Percentiles rank a stretch among this genome's conserved stretches.
Evolutionary conservation across 1,284 basidiomycete species (phyloP).

Genomic region (Sanghuangporus weigelae): DNA sequence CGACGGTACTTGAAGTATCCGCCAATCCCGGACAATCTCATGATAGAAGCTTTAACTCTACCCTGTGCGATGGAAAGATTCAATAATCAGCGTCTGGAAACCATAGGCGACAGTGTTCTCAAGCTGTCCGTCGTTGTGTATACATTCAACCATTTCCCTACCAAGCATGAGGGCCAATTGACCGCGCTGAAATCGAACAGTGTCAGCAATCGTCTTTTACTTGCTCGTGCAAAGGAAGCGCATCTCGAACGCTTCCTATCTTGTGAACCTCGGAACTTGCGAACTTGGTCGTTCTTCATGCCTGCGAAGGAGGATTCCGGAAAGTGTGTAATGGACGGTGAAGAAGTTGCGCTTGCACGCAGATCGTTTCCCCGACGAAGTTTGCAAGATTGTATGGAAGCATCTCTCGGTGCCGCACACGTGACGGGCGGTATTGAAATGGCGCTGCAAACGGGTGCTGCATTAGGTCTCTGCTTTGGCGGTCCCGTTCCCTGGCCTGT

Average conservation of each 20-base stretch:
- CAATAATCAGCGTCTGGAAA: slow-evolving; percentile 81
- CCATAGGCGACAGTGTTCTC: slow-evolving; percentile 77
- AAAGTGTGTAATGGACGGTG: slow-evolving; percentile 24
- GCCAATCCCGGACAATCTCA: slow-evolving; percentile 46
- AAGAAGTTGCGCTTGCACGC: slow-evolving; percentile 27
- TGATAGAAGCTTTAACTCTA: slow-evolving; percentile 70
- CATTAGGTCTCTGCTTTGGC: slow-evolving; percentile 67
- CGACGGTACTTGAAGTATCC: slow-evolving; percentile 53
- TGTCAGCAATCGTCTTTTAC: slow-evolving; percentile 65
- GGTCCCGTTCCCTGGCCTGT: slow-evolving; percentile 56
- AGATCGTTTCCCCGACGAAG: slow-evolving; percentile 54
- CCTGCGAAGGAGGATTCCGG: slow-evolving; percentile 30
- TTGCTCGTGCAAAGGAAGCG: slow-evolving; percentile 58
- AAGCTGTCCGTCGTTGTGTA: slow-evolving; percentile 73
- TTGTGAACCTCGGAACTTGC: slow-evolving; percentile 49
- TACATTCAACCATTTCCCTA: slow-evolving; percentile 67
- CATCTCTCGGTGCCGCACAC: slow-evolving; percentile 70
- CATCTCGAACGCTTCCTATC: slow-evolving; percentile 60
- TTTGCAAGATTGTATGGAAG: slow-evolving; percentile 83
- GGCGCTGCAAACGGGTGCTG: slow-evolving; percentile 58
- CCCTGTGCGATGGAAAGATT: slow-evolving; percentile 57
- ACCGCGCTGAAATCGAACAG: slow-evolving; percentile 54
- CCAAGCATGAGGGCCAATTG: slow-evolving; percentile 78
- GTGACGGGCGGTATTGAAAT: slow-evolving; percentile 62
- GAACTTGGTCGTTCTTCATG: slow-evolving; percentile 55